A percentile compares a stretch with the other conserved stretches of the same genome.
These are phyloP conservation scores for Silene uniflora DNA, from an alignment of 148 eudicot genomes.

Conservation along the genomic window DNA sequence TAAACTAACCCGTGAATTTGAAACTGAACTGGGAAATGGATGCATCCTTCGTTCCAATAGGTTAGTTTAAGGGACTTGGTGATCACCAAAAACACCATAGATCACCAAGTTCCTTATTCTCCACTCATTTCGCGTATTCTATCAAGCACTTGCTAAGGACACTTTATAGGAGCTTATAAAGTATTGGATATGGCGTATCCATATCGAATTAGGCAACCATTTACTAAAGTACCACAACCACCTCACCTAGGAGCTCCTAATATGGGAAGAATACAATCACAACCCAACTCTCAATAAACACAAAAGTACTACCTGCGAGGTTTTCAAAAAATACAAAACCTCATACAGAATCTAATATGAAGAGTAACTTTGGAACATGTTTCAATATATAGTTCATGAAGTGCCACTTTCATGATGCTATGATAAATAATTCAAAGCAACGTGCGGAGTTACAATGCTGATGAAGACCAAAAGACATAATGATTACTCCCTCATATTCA, in stretches of 20 bases:
- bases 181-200: neutral
- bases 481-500: neutral
- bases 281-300: neutral
- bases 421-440: neutral
- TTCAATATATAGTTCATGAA: neutral
- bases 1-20: neutral
- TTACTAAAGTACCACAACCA: neutral
- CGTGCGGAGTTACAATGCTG: neutral
- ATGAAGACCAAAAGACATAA: neutral
- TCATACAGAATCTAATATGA: neutral
- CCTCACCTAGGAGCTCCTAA: neutral
- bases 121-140: no score
- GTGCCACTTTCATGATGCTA: neutral
- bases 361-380: neutral
- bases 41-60: neutral
- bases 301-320: neutral
- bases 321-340: neutral
- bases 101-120: no score
- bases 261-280: neutral
- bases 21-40: neutral
- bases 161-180: neutral
- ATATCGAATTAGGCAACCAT: neutral
- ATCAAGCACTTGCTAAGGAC: neutral
- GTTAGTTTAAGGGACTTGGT: no score
- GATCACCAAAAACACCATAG: no score